A percentile compares a stretch with the other conserved stretches of the same genome.
These are phyloP conservation scores for Silybum marianum DNA, from an alignment of 129 eudicot genomes.

Conservation along the genomic window DNA sequence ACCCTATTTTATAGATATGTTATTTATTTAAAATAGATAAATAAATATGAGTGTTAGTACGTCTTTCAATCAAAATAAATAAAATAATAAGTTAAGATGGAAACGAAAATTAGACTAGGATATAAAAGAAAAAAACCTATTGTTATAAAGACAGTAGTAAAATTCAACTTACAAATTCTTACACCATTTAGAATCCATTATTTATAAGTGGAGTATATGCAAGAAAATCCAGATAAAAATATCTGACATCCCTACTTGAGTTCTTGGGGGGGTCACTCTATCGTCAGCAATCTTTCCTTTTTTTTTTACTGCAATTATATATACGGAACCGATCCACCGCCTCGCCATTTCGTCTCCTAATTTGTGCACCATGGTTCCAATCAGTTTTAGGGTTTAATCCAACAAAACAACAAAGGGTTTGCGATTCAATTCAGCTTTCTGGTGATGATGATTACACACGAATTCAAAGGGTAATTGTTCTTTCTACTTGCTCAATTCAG, in stretches of 20 bases:
- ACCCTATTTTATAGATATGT: too few species aligned
- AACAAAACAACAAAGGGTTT: not conserved
- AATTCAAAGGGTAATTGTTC: constrained; percentile 2
- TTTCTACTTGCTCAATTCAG: not conserved
- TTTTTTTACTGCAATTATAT: constrained; percentile 21
- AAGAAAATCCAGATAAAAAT: constrained; percentile 9
- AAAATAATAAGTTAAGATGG: too few species aligned
- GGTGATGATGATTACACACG: constrained; percentile 11
- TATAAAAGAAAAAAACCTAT: too few species aligned
- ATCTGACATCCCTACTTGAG: constrained; percentile 12
- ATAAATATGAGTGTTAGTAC: too few species aligned
- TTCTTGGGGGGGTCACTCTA: constrained; percentile 20
- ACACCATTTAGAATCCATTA: not conserved
- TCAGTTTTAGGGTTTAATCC: constrained; percentile 27
- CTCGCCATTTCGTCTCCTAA: constrained; percentile 14
- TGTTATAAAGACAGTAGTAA: too few species aligned
- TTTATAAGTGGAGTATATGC: not conserved
- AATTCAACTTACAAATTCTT: too few species aligned
- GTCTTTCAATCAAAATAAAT: too few species aligned
- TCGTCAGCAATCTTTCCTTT: constrained; percentile 33
- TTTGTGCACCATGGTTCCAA: not conserved
- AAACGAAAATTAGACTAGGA: too few species aligned
- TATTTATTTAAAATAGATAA: too few species aligned
- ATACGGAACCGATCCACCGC: constrained; percentile 30
- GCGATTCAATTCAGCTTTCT: constrained; percentile 10